Conservation (phyloP, 495 filamentous ascomycete genomes). For the Hypoxylon perforatum region DNA sequence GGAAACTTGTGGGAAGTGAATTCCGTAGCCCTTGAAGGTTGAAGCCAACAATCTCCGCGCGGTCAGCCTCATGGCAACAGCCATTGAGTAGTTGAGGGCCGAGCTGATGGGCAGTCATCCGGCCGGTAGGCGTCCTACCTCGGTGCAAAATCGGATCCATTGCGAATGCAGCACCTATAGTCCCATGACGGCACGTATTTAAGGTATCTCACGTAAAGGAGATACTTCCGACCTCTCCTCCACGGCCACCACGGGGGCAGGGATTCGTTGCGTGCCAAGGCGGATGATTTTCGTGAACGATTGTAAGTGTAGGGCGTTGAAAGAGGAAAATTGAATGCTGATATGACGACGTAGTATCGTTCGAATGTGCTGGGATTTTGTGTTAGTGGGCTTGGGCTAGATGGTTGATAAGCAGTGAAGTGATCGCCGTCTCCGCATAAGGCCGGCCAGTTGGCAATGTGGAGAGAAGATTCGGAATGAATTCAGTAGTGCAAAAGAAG, state of each 20-base stretch:
- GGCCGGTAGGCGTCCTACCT: conserved; percentile 18
- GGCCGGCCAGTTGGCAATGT: conserved; percentile 31
- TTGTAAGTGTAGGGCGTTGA: conserved; percentile 2
- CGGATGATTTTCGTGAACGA: conserved; percentile 8
- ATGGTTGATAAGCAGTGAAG: conserved; percentile 13
- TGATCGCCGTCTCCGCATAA: conserved; percentile 33
- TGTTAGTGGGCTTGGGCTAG: not conserved
- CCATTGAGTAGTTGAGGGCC: conserved; percentile 53
- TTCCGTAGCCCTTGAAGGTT: conserved; percentile 55
- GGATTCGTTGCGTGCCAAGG: conserved; percentile 17
- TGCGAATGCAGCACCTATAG: conserved; percentile 12
- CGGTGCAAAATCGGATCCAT: conserved; percentile 33
- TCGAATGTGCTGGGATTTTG: not conserved
- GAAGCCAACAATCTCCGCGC: conserved; percentile 52
- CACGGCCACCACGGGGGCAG: conserved; percentile 24
- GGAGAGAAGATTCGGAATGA: conserved; percentile 23
- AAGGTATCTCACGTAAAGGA: conserved; percentile 17
- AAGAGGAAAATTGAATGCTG: conserved; percentile 1
- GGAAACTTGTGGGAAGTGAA: conserved; percentile 52
- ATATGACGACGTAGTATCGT: conserved; percentile 17
- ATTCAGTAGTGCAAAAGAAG: conserved; percentile 8
- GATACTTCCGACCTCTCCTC: conserved; percentile 27
- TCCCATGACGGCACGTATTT: conserved; percentile 30
- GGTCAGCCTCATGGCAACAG: conserved; percentile 59
- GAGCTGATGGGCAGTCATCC: conserved; percentile 30